Conservation (phyloP, 306 rosid genomes). For the Mimosa bimucronata region DNA sequence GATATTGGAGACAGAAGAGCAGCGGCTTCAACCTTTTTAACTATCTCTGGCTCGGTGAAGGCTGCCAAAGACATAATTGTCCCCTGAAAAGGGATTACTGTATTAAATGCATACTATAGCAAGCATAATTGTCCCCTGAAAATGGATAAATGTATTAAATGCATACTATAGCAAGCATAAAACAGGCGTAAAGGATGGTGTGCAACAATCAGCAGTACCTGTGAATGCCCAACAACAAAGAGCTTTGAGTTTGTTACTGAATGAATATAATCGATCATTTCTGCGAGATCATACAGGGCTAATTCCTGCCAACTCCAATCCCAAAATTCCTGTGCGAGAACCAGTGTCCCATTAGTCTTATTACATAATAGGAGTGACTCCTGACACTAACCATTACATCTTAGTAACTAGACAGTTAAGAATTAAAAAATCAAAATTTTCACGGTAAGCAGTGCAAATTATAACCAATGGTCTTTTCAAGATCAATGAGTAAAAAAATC, state of each 20-base stretch:
- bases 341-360: constrained; percentile 33
- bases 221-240: constrained; percentile 89
- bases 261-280: constrained; percentile 67
- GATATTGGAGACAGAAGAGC: constrained; percentile 89
- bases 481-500: constrained; percentile 13
- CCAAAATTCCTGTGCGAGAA: constrained; percentile 77
- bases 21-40: constrained; percentile 82
- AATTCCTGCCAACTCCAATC: constrained; percentile 98
- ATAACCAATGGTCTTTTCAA: constrained; percentile 12
- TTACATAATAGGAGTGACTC: constrained; percentile 11
- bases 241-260: constrained; percentile 61
- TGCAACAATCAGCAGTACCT: constrained; percentile 55
- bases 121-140: constrained; percentile 69
- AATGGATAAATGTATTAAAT: constrained; percentile 30
- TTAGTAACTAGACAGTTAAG: constrained; percentile 3
- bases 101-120: constrained; percentile 24
- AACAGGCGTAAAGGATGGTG: constrained; percentile 23
- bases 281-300: constrained; percentile 74
- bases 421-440: constrained; percentile 23
- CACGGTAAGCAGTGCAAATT: neutral
- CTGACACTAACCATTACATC: constrained; percentile 4
- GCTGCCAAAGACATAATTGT: constrained; percentile 81
- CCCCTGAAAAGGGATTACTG: constrained; percentile 57
- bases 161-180: constrained; percentile 19
- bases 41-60: constrained; percentile 70